These are phyloP conservation scores for Monilinia fructicola DNA, from an alignment of 2,329 filamentous ascomycete species.

Conservation along the genomic window DNA sequence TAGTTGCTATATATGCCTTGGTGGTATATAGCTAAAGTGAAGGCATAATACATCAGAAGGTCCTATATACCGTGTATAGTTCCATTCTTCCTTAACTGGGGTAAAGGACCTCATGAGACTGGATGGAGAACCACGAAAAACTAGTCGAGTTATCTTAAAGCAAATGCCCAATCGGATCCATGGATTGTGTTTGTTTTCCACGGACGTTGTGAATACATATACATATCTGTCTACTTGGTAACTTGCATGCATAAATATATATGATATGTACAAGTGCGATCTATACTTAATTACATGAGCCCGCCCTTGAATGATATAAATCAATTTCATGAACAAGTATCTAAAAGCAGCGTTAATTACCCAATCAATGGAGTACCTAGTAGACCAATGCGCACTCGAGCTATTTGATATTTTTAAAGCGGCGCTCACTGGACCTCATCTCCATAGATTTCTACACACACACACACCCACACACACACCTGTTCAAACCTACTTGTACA, in stretches of 20 bases:
- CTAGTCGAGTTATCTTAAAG: background rate
- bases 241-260: background rate
- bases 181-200: no score
- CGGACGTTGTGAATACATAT: background rate
- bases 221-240: background rate
- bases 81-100: background rate
- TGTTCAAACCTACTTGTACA: no score
- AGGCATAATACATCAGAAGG: background rate
- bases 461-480: no score
- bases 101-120: background rate
- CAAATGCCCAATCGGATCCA: no score
- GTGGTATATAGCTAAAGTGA: background rate
- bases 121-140: background rate
- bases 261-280: no score
- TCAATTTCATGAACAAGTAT: background rate
- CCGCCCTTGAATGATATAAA: no score
- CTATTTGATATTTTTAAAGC: background rate
- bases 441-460: no score
- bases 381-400: background rate
- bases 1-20: no score
- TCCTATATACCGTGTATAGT: background rate
- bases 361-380: background rate
- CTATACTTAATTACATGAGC: no score
- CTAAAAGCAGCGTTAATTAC: constrained; percentile 1
- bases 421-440: background rate